Percentiles rank a stretch among this genome's conserved stretches.
Evolutionary conservation across 139 green algal genomes (phyloP).

Genomic region (Chlamydomonas sp.): DNA sequence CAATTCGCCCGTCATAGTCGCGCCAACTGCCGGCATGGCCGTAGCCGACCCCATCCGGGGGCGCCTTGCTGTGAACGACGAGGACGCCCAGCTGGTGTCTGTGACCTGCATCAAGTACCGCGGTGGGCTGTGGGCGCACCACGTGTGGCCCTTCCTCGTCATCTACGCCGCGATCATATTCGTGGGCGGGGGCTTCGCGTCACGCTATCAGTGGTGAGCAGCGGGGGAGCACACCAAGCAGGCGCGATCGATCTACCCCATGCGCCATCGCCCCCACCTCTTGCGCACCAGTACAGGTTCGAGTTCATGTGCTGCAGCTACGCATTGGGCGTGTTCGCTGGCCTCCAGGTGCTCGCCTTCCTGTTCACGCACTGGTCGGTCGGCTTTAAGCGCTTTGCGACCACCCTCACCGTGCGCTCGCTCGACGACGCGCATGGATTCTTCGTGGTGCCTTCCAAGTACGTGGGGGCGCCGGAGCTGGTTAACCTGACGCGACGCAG

Average conservation of each 20-base stretch:
- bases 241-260: background rate
- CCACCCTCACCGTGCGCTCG: slow-evolving; percentile 16
- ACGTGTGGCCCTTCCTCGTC: slow-evolving; percentile 35
- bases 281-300: slow-evolving; percentile 4
- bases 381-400: slow-evolving; percentile 24
- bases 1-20: too few species aligned
- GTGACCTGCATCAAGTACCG: background rate
- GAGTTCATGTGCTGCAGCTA: slow-evolving; percentile 27
- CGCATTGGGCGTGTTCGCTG: slow-evolving; percentile 12
- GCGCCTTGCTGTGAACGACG: too few species aligned
- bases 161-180: slow-evolving; percentile 22
- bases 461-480: slow-evolving; percentile 54
- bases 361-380: slow-evolving; percentile 57
- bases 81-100: background rate
- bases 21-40: too few species aligned
- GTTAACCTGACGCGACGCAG: slow-evolving; percentile 43
- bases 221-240: too few species aligned
- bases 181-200: slow-evolving; percentile 11
- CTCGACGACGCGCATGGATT: slow-evolving; percentile 32
- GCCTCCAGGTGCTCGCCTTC: slow-evolving; percentile 47
- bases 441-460: slow-evolving; percentile 56
- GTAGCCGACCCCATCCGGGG: too few species aligned
- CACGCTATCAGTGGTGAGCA: slow-evolving; percentile 31
- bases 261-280: background rate
- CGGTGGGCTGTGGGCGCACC: background rate